A percentile compares a stretch with the other conserved stretches of the same genome.
Evolutionary conservation across 169 alveolate species (phyloP).

Genomic region (Pseudocohnilembus persalinus): DNA sequence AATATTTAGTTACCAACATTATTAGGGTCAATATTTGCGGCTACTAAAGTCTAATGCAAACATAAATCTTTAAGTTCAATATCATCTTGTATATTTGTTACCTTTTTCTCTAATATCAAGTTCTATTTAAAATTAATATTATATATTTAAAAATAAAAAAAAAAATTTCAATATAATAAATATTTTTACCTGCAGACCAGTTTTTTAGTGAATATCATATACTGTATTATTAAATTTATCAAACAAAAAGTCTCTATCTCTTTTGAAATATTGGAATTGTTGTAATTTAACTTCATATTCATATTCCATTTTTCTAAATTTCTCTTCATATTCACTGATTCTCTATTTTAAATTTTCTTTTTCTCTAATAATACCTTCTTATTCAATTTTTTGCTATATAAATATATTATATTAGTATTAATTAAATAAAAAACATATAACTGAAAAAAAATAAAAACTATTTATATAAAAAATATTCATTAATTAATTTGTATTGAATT

Average conservation of each 20-base stretch:
- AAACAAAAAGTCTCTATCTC: slow-evolving; percentile 74
- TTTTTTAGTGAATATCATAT: slow-evolving; percentile 78
- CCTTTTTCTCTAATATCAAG: slow-evolving; percentile 77
- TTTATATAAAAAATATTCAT: too few species aligned
- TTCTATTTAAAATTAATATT: slow-evolving; percentile 37
- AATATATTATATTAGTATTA: too few species aligned
- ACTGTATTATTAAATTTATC: slow-evolving; percentile 68
- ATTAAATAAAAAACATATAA: too few species aligned
- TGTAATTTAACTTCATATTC: slow-evolving; percentile 82
- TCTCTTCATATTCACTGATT: slow-evolving; percentile 61
- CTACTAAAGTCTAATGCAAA: slow-evolving; percentile 66
- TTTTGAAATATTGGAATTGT: slow-evolving; percentile 67
- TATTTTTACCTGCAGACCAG: slow-evolving; percentile 59
- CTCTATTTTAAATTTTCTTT: slow-evolving; percentile 55
- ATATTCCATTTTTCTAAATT: slow-evolving; percentile 72
- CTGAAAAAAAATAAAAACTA: too few species aligned
- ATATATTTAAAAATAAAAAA: not conserved
- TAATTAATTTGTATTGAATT: not conserved
- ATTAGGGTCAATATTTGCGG: slow-evolving; percentile 81
- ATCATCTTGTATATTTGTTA: slow-evolving; percentile 74
- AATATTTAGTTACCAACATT: slow-evolving; percentile 36
- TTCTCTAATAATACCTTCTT: slow-evolving; percentile 53
- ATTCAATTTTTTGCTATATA: slow-evolving; percentile 50
- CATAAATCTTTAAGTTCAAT: slow-evolving; percentile 83
- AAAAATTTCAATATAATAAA: not conserved